These are phyloP conservation scores for Brassica rapa DNA, from an alignment of 345 rosid species.

Conservation along the genomic window DNA sequence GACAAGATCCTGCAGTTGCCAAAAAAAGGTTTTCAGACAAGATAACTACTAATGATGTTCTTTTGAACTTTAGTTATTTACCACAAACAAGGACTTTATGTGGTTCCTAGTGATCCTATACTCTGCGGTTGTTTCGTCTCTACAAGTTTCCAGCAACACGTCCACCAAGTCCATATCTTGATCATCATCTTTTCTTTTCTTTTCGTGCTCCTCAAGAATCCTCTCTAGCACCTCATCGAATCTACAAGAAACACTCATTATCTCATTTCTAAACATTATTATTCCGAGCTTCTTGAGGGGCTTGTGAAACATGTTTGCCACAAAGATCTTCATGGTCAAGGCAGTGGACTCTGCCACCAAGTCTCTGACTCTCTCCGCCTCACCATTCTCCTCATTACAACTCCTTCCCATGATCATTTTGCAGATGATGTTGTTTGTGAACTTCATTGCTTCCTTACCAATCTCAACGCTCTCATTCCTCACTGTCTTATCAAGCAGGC, in stretches of 20 bases:
- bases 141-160: conserved; percentile 42
- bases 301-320: conserved; percentile 9
- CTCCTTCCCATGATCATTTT: conserved; percentile 5
- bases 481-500: not conserved
- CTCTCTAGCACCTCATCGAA: conserved; percentile 57
- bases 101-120: conserved; percentile 29
- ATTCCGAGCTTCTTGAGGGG: not conserved
- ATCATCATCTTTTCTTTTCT: conserved; percentile 26
- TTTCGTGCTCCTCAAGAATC: conserved; percentile 57
- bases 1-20: conserved; percentile 48
- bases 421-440: not conserved
- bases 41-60: not conserved
- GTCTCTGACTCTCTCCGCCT: not conserved
- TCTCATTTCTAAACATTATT: conserved; percentile 49
- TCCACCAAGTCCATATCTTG: conserved; percentile 42
- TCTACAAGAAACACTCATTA: conserved; percentile 45
- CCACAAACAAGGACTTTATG: conserved; percentile 23
- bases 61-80: not conserved
- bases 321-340: not conserved
- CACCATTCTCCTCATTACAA: not conserved
- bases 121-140: conserved; percentile 19
- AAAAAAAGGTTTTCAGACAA: conserved; percentile 36
- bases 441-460: conserved; percentile 4
- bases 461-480: conserved; percentile 3
- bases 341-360: not conserved